Evolutionary conservation across 108 stramenopile genomes (phyloP), one percentile per base, ranked within the genome.

Genomic region (Stephanodiscus triporus): DNA sequence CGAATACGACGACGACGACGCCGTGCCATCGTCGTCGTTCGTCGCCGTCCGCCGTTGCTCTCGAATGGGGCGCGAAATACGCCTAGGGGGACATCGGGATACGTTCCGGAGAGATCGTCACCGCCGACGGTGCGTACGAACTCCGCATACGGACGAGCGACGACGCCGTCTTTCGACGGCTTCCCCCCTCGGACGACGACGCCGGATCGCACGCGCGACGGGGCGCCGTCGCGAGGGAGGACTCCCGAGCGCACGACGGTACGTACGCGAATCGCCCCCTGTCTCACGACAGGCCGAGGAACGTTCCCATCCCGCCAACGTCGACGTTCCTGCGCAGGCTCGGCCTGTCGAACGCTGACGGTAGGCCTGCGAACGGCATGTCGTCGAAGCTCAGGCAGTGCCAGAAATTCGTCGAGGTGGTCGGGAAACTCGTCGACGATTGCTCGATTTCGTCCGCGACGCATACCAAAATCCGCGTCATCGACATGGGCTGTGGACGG

Each of bases 381-480:
- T 36, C 84, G n/a, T 93, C 91, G 27, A 91, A 93, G 74, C 59
- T 89, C 7, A 50, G 83, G 19, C 94, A 95, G 68, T 91, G 89
- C 67, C 87, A 92, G 72, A 92, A 88, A 59, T 92, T 95, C 87
- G 94, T 95, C 0, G 91, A 95, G 73, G 88, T 92, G 55, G 89
- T 89, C 10, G 74, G 77, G 1, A 68, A 64, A 10, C 65, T 89
- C 16, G 75, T 86, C 16, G 72, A 76, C 2, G 38, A 59, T 38
- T 72, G 24, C 63, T 55, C 22, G 37, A 29, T 30, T 13, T n/a
- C 37, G 30, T 6, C 55, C 8, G 23, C 29, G 6, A 55, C 63
- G 43, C 9, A 13, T 4, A 14, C 6, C n/a, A 29, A 30, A 34
- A 85, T 91, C 10, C 62, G 76, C 38, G 80, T 90, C 0, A 77